Percentiles rank a stretch among this genome's conserved stretches.
These are phyloP conservation scores for Trichoderma harzianum DNA, from an alignment of 2,329 filamentous ascomycete species.

Conservation along the genomic window DNA sequence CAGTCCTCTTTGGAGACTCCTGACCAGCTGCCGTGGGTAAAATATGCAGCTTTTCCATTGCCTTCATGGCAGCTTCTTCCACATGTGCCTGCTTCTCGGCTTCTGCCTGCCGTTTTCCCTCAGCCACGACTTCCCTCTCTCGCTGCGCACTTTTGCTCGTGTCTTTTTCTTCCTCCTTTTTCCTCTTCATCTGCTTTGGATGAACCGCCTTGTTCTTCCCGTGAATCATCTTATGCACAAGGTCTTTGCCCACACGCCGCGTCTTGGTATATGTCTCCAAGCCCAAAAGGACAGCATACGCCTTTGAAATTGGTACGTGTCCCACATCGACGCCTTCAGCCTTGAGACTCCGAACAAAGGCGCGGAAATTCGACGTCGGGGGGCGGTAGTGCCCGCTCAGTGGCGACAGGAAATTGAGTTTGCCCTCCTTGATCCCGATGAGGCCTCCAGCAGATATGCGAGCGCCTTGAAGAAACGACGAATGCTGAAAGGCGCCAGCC, in stretches of 20 bases:
- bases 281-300: conserved; percentile 78
- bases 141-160: conserved; percentile 57
- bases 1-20: not conserved
- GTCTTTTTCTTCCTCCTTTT: conserved; percentile 58
- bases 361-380: conserved; percentile 76
- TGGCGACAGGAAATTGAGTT: conserved; percentile 68
- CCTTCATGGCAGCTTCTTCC: conserved; percentile 26
- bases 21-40: conserved; percentile 24
- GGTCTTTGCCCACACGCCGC: conserved; percentile 59
- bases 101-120: conserved; percentile 33
- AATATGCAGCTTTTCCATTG: conserved; percentile 42
- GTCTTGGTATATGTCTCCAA: conserved; percentile 76
- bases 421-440: conserved; percentile 80
- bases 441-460: conserved; percentile 79
- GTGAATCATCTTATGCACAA: conserved; percentile 46
- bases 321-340: conserved; percentile 75
- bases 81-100: conserved; percentile 40
- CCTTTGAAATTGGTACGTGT: conserved; percentile 73
- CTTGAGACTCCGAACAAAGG: conserved; percentile 71
- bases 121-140: conserved; percentile 44
- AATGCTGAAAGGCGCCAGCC: conserved; percentile 85
- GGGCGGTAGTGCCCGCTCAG: conserved; percentile 81
- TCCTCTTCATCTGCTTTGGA: conserved; percentile 55
- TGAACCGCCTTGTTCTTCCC: conserved; percentile 58
- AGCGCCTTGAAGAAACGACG: conserved; percentile 79